phyloP scores from a whole-genome alignment of 148 eudicot genomes.

The Pouteria glomerata region DNA sequence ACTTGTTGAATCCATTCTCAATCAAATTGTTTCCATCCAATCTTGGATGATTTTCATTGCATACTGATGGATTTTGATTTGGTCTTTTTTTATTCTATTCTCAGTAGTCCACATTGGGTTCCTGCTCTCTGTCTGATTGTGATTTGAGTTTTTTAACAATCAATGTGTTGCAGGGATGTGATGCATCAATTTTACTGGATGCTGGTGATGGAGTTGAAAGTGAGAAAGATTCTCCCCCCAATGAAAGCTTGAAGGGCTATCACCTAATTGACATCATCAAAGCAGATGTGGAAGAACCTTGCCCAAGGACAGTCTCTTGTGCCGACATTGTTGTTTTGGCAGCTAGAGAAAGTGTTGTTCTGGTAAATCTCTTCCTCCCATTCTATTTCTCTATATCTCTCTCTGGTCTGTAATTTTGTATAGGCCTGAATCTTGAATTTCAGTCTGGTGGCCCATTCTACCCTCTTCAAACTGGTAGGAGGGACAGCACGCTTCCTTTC shows the following conservation, averaged over 20 bases:
- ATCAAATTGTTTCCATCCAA: too few species aligned
- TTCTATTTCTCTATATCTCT: too few species aligned
- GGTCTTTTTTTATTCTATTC: too few species aligned
- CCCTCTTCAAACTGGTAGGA: constrained; percentile 57
- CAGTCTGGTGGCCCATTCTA: constrained; percentile 71
- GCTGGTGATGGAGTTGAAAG: constrained; percentile 26
- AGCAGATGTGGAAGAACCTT: constrained; percentile 38
- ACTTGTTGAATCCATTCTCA: too few species aligned
- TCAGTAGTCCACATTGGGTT: too few species aligned
- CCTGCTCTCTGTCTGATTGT: neutral
- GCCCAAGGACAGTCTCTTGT: constrained; percentile 69
- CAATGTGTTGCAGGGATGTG: constrained; percentile 41
- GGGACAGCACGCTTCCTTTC: constrained; percentile 49
- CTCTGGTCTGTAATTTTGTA: neutral
- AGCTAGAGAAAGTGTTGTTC: constrained; percentile 50
- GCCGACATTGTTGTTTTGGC: constrained; percentile 61
- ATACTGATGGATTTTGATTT: too few species aligned
- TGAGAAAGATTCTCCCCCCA: constrained; percentile 57
- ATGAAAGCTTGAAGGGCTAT: constrained; percentile 49
- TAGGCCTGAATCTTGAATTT: neutral
- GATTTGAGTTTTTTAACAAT: neutral
- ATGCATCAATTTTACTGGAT: constrained; percentile 54
- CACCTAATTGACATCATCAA: constrained; percentile 45
- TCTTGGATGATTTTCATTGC: too few species aligned
- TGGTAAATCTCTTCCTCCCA: too few species aligned